Base-by-base conservation (phyloP, 225 moss, liverwort and hornwort genomes). In the Pseudoscleropodium purum region DNA sequence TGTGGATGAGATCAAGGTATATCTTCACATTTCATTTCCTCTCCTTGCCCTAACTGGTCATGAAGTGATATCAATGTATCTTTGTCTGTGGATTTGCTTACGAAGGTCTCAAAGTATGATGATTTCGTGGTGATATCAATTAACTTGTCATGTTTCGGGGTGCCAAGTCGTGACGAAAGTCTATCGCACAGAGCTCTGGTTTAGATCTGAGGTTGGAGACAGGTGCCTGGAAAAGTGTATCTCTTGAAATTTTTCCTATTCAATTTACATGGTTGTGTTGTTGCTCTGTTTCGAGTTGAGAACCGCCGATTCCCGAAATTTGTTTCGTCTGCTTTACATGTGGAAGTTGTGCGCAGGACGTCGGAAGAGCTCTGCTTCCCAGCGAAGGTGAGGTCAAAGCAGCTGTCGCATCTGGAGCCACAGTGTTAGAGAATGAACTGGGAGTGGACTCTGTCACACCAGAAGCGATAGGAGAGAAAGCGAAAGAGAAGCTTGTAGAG, bases 1-100 rank as follows among this genome's bases (percentile, higher is more conserved):
- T 57, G 94, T 93, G 68, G 90, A 92, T 21, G 98, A 98, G 86
- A n/a, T 98, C 9, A 95, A 97, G 96, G 97, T 96, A 66, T 23
- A 84, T 39, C 41, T 90, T 84, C 49, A 30, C 61, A 51, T 64
- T 56, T 49, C 59, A 41, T 64, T 64, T 63, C 25, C 49, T 74
- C 62, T 66, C 59, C 15, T 81, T 39, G 39, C 60, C 29, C 47
- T 27, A 59, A 29, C 70, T 83, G 52, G 47, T 70, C 76, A 30
- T 41, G 56, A 34, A 41, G 31, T 79, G 79, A 67, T 64, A n/a
- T 60, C 18, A 43, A 36, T 56, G 7, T 34, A 75, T 45, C 75
- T 15, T 47, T 43, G 64, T 81, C 29, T n/a, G 15, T 56, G 43
- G 54, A 25, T 59, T 79, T 79, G 36, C 69, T 34, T 36, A 60